Evolutionary conservation across 2,329 filamentous ascomycete genomes (phyloP).

Genomic region (Aspergillus alliaceus): DNA sequence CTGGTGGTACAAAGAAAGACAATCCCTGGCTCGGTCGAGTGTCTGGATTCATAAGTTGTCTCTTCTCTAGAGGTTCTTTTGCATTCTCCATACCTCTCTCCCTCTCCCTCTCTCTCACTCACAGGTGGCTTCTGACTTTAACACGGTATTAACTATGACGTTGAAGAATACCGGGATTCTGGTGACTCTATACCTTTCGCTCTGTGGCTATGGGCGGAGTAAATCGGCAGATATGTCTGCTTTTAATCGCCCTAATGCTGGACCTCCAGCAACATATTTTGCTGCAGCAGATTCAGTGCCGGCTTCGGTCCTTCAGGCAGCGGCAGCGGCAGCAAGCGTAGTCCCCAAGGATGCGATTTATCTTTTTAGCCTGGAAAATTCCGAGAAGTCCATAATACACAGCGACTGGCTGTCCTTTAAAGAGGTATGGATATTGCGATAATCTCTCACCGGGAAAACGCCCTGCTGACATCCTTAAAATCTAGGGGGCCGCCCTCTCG

Average conservation of each 20-base stretch:
- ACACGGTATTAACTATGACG: neutral
- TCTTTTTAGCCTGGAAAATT: constrained; percentile 20
- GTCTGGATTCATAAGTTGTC: too few relatives aligned
- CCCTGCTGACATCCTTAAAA: neutral
- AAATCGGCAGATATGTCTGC: constrained; percentile 21
- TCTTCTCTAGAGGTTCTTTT: too few relatives aligned
- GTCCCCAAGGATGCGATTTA: constrained; percentile 27
- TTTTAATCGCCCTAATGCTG: constrained; percentile 22
- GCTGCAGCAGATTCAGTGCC: constrained; percentile 25
- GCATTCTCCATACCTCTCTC: too few relatives aligned
- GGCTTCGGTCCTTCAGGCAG: constrained; percentile 24
- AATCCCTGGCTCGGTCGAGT: too few relatives aligned
- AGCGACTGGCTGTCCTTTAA: constrained; percentile 27
- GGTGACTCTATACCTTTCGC: neutral
- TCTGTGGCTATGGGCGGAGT: neutral
- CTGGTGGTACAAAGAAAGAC: too few relatives aligned
- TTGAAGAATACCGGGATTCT: neutral
- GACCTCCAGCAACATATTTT: constrained; percentile 27
- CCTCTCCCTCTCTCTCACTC: too few relatives aligned
- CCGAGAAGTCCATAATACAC: constrained; percentile 26
- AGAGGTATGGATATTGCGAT: constrained; percentile 15
- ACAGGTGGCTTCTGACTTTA: neutral
- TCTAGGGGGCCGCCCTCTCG: constrained; percentile 28
- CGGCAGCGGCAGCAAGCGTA: constrained; percentile 22
- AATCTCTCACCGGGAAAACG: too few relatives aligned